phyloP scores from a whole-genome alignment of 305 asterid genomes.

The Solanum hybrid region DNA sequence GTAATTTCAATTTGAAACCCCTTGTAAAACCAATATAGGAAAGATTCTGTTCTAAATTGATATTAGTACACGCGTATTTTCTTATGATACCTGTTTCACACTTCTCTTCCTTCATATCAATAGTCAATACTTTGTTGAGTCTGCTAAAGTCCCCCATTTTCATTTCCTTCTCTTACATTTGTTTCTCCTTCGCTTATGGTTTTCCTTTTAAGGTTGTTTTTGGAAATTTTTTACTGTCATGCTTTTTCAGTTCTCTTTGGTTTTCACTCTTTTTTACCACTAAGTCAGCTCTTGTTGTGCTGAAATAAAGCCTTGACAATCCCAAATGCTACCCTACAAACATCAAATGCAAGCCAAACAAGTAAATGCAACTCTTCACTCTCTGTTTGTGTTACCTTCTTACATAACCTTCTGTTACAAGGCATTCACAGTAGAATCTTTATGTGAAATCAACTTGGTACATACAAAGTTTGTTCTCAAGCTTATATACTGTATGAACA shows the following conservation, averaged over 20 bases:
- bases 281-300: not conserved
- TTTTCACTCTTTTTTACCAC: not conserved
- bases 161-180: not conserved
- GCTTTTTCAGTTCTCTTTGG: not conserved
- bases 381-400: not conserved
- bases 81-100: not conserved
- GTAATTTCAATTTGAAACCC: not conserved
- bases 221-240: not conserved
- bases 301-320: not conserved
- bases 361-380: not conserved
- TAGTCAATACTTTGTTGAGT: not conserved
- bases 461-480: not conserved
- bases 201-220: not conserved
- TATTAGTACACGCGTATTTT: not conserved
- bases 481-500: not conserved
- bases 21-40: not conserved
- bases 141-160: not conserved
- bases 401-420: not conserved
- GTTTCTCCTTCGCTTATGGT: not conserved
- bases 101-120: not conserved
- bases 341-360: not conserved
- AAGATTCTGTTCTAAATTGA: not conserved
- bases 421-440: not conserved
- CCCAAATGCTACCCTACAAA: not conserved
- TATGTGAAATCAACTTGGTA: not conserved